These are phyloP conservation scores for Hemerocallis citrina DNA, from an alignment of 106 monocot species.

Conservation along the genomic window DNA sequence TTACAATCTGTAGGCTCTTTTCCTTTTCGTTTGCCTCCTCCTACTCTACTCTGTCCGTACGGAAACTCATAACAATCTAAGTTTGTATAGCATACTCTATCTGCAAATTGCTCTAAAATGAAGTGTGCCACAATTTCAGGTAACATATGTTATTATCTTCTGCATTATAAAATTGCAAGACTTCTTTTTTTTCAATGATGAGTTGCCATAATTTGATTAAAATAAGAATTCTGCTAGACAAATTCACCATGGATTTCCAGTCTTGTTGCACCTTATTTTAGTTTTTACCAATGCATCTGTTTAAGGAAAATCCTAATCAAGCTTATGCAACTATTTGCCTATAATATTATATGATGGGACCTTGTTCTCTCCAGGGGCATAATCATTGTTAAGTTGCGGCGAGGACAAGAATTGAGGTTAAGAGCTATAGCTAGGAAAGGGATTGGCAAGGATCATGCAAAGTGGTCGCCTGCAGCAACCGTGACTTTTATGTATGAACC, in stretches of 20 bases:
- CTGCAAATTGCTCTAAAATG: too few relatives aligned
- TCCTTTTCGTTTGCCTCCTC: too few relatives aligned
- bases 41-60: too few relatives aligned
- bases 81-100: too few relatives aligned
- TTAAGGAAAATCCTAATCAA: not conserved
- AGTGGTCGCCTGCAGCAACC: conserved; percentile 97
- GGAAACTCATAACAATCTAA: too few relatives aligned
- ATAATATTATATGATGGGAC: not conserved
- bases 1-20: too few relatives aligned
- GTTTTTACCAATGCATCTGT: not conserved
- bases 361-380: conserved; percentile 49
- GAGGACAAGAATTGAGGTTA: conserved; percentile 88
- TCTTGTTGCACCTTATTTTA: not conserved
- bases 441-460: conserved; percentile 98
- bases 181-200: conserved; percentile 1
- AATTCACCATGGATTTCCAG: not conserved
- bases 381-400: conserved; percentile 88
- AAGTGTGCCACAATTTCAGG: too few relatives aligned
- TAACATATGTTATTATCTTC: too few relatives aligned
- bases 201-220: not conserved
- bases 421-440: conserved; percentile 97
- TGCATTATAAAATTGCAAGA: too few relatives aligned
- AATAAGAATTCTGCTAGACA: not conserved
- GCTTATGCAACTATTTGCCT: not conserved
- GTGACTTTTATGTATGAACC: conserved; percentile 99